Conservation (phyloP, 805 yeast genomes). For the Starmerella floricola region DNA sequence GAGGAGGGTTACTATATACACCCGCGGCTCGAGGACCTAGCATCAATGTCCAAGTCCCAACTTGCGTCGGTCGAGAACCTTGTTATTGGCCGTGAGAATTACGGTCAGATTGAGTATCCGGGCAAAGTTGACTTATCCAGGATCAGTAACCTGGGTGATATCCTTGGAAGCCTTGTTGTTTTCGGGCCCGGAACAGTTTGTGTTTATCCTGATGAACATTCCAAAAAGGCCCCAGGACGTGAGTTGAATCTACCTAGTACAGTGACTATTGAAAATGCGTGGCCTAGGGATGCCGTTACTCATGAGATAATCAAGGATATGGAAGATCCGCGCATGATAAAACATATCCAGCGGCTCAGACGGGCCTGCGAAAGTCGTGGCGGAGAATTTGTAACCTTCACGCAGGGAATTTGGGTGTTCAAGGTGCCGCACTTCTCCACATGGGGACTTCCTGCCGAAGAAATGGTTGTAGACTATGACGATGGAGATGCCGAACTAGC, state of each 20-base stretch:
- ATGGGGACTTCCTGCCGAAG: slow-evolving; percentile 60
- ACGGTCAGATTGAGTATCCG: slow-evolving; percentile 58
- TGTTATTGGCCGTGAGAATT: slow-evolving; percentile 59
- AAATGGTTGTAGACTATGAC: slow-evolving; percentile 23
- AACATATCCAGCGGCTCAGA: slow-evolving; percentile 34
- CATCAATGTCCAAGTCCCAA: slow-evolving; percentile 42
- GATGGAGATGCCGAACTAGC: slow-evolving; percentile 8
- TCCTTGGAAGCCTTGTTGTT: slow-evolving; percentile 51
- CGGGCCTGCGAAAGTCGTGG: slow-evolving; percentile 46
- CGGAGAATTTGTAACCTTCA: slow-evolving; percentile 67
- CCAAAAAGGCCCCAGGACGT: slow-evolving; percentile 51
- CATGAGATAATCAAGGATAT: slow-evolving; percentile 58
- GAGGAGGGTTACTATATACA: slow-evolving; percentile 59
- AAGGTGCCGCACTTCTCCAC: slow-evolving; percentile 83
- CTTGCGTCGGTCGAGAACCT: slow-evolving; percentile 49
- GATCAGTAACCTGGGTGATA: slow-evolving; percentile 43
- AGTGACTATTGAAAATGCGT: slow-evolving; percentile 63
- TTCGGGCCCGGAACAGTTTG: slow-evolving; percentile 50
- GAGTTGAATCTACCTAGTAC: slow-evolving; percentile 67
- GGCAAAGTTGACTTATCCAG: slow-evolving; percentile 68
- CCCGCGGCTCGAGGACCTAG: slow-evolving; percentile 56
- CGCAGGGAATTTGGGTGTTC: slow-evolving; percentile 65
- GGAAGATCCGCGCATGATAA: slow-evolving; percentile 48
- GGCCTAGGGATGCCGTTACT: slow-evolving; percentile 44
- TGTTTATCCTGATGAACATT: slow-evolving; percentile 55